phyloP scores from a whole-genome alignment of 2,329 filamentous ascomycete genomes.

The Pezicula neosporulosa region DNA sequence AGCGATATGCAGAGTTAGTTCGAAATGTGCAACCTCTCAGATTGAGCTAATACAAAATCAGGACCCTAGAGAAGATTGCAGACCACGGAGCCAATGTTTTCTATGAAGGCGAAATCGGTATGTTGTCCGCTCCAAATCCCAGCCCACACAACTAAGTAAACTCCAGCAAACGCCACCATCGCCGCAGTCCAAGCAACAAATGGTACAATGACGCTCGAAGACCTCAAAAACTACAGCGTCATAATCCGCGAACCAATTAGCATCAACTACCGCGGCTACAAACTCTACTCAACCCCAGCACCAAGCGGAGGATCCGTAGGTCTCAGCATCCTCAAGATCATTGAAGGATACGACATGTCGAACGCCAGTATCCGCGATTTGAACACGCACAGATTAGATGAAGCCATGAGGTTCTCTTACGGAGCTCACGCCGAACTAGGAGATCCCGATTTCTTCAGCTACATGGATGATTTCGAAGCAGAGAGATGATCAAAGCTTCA shows the following conservation, averaged over 20 bases:
- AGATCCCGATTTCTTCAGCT: slow-evolving; percentile 72
- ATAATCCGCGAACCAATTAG: slow-evolving; percentile 60
- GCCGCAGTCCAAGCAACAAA: slow-evolving; percentile 52
- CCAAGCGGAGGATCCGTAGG: slow-evolving; percentile 77
- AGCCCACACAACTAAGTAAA: slow-evolving; percentile 1
- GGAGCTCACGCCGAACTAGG: slow-evolving; percentile 75
- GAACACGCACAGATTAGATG: slow-evolving; percentile 77
- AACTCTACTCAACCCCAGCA: slow-evolving; percentile 65
- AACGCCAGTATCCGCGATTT: slow-evolving; percentile 51
- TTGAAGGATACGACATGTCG: slow-evolving; percentile 64
- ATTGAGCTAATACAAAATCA: slow-evolving; percentile 4
- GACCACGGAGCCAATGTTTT: slow-evolving; percentile 56
- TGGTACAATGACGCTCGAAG: slow-evolving; percentile 65
- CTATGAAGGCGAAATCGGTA: slow-evolving; percentile 54
- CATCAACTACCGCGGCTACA: slow-evolving; percentile 66
- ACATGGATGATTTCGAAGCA: slow-evolving; percentile 60
- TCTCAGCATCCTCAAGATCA: slow-evolving; percentile 65
- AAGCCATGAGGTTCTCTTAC: slow-evolving; percentile 89
- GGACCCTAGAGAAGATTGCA: slow-evolving; percentile 60
- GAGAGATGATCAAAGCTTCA: slow-evolving; percentile 59
- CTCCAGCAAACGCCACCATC: slow-evolving; percentile 56
- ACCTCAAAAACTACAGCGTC: slow-evolving; percentile 63
- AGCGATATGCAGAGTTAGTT: slow-evolving; percentile 54
- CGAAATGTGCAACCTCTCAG: no score
- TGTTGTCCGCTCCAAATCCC: neutral